Base-by-base conservation (phyloP, 2,329 filamentous ascomycete species). In the Gnomoniopsis smithogilvyi region DNA sequence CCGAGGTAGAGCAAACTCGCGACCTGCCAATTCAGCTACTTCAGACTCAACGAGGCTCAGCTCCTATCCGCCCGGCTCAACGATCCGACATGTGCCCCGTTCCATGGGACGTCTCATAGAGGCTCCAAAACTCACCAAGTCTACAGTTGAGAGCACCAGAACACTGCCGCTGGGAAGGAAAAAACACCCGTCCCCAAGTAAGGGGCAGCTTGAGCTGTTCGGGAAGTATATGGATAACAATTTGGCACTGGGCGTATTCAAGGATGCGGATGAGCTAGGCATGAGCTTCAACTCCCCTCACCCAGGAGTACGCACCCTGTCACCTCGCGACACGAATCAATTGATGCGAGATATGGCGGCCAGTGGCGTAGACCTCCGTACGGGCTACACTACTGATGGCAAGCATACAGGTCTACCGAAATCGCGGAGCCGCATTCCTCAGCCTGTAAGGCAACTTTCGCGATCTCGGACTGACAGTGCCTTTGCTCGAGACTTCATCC, bases 111-210 rank as follows among this genome's bases (percentile, higher is more conserved):
- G 54, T n/a, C 56, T 54, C 17, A 21, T 54, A 64, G 66, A 45
- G 10, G 49, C 24, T 3, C 48, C 56, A 1, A 21, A 47, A 6
- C n/a, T 62, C 19, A 38, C 53, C 11, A 21, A 50, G 36, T 50
- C 54, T 10, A 38, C 43, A 14, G 48, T 43, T 14, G 36, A 46
- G 21, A 53, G 53, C 3, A 45, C 26, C 15, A 53, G 26, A 17
- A 30, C 15, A 3, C 50, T 41, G 14, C 22, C 30, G 3, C 19
- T 57, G 14, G 46, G 56, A 17, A 41, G 48, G 17, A 79, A 79
- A 68, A 79, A 78, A 58, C 76, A 79, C 43, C 77, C 76, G 6
- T 78, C 76, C 2, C 76, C 77, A 2, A 77, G 72, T 66, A 78
- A 78, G 59, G 67, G 69, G 33, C 72, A 70, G 11, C 65, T 79